These are phyloP conservation scores for Cicer chorassanicum DNA, from an alignment of 306 rosid genomes.

Conservation along the genomic window DNA sequence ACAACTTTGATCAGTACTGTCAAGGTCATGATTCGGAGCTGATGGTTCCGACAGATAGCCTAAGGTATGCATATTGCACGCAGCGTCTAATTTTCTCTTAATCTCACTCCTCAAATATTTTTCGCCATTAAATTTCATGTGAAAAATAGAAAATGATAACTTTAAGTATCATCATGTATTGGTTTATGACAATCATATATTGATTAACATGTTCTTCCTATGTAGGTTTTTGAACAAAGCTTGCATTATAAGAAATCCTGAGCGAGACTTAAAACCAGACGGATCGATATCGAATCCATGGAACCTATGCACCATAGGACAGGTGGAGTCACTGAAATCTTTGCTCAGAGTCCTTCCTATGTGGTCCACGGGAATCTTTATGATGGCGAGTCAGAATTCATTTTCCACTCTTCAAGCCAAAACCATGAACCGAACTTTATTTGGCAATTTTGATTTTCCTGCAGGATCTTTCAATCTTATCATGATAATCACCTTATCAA, in stretches of 20 bases:
- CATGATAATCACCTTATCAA: slow-evolving; percentile 42
- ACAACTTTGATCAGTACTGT: slow-evolving; percentile 41
- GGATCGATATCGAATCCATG: slow-evolving; percentile 53
- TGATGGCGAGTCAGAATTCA: slow-evolving; percentile 41
- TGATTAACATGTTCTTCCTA: slow-evolving; percentile 18
- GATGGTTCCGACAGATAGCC: slow-evolving; percentile 45
- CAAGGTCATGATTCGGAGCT: slow-evolving; percentile 39
- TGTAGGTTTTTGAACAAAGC: slow-evolving; percentile 60
- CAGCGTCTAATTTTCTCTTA: slow-evolving; percentile 1
- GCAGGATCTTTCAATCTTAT: slow-evolving; percentile 55
- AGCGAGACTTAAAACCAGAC: slow-evolving; percentile 39
- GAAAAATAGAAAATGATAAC: neutral
- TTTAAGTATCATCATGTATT: slow-evolving; percentile 4
- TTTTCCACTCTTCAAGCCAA: slow-evolving; percentile 49
- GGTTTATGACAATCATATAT: no score
- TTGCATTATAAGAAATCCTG: slow-evolving; percentile 48
- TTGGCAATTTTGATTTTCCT: slow-evolving; percentile 47
- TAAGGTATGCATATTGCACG: slow-evolving; percentile 43
- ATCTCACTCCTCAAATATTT: neutral
- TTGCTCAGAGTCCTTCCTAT: slow-evolving; percentile 54
- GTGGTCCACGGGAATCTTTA: slow-evolving; percentile 57
- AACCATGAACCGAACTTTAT: slow-evolving; percentile 47
- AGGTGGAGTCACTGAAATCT: slow-evolving; percentile 59
- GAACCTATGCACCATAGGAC: slow-evolving; percentile 60
- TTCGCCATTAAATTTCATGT: neutral